Evolutionary conservation across 352 stramenopile species (phyloP).

Genomic region (Peronospora tabacina): DNA sequence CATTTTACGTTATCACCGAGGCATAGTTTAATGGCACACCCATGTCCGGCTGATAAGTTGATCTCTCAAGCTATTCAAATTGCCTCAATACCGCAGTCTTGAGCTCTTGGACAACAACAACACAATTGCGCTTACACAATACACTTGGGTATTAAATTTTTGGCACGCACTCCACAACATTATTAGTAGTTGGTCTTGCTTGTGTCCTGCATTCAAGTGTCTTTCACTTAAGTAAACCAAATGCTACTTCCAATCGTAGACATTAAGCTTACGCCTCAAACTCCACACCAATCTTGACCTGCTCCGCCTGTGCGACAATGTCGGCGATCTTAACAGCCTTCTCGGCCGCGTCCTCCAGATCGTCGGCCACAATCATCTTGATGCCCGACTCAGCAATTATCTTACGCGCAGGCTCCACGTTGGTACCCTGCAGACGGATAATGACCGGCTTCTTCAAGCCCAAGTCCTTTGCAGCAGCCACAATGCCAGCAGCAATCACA

Average conservation of each 20-base stretch:
- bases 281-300: slow-evolving; percentile 63
- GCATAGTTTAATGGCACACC: not conserved
- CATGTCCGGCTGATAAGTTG: too few relatives aligned
- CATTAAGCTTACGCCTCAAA: slow-evolving; percentile 50
- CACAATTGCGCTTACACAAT: slow-evolving; percentile 11
- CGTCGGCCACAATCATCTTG: slow-evolving; percentile 91
- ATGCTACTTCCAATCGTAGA: slow-evolving; percentile 14
- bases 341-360: slow-evolving; percentile 92
- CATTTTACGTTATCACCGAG: not conserved
- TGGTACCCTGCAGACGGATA: slow-evolving; percentile 97
- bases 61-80: too few relatives aligned
- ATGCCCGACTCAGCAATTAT: slow-evolving; percentile 91
- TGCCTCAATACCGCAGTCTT: not conserved
- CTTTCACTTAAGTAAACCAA: slow-evolving; percentile 21
- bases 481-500: slow-evolving; percentile 94
- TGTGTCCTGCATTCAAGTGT: slow-evolving; percentile 23
- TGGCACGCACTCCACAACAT: slow-evolving; percentile 25
- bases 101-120: too few relatives aligned
- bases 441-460: slow-evolving; percentile 97
- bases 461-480: slow-evolving; percentile 93
- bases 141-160: slow-evolving; percentile 10
- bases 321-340: slow-evolving; percentile 91
- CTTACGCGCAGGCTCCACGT: slow-evolving; percentile 92
- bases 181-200: slow-evolving; percentile 24
- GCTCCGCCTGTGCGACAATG: slow-evolving; percentile 66